Conservation (phyloP, 805 yeast genomes). For the Millerozyma acaciae region DNA sequence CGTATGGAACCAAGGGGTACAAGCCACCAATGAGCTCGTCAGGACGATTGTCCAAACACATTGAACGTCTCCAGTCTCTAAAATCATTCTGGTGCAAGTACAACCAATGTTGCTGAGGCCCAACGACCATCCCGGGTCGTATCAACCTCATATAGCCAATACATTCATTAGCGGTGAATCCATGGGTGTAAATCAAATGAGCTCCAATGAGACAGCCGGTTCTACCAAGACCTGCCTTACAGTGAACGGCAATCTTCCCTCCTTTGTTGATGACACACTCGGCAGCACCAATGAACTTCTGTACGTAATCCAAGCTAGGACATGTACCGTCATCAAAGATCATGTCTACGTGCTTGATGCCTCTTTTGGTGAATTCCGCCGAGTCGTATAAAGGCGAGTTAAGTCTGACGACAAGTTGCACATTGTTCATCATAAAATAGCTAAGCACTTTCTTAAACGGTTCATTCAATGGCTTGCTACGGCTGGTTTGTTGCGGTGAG, state of each 20-base stretch:
- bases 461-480: slow-evolving; percentile 51
- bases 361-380: slow-evolving; percentile 73
- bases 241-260: slow-evolving; percentile 97
- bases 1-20: slow-evolving; percentile 58
- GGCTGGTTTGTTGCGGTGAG: slow-evolving; percentile 72
- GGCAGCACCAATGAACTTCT: slow-evolving; percentile 90
- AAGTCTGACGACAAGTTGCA: slow-evolving; percentile 84
- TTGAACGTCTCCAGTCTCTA: slow-evolving; percentile 92
- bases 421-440: slow-evolving; percentile 68
- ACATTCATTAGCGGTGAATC: slow-evolving; percentile 95
- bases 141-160: slow-evolving; percentile 94
- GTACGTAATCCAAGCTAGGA: slow-evolving; percentile 90
- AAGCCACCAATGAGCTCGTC: slow-evolving; percentile 66
- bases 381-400: slow-evolving; percentile 90
- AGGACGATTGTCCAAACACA: slow-evolving; percentile 70
- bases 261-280: slow-evolving; percentile 81
- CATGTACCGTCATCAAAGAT: slow-evolving; percentile 98
- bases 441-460: slow-evolving; percentile 79
- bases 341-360: slow-evolving; percentile 90
- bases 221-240: slow-evolving; percentile 97
- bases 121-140: slow-evolving; percentile 99
- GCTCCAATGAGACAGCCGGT: slow-evolving; percentile 98
- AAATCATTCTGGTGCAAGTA: slow-evolving; percentile 94
- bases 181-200: slow-evolving; percentile 90
- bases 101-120: slow-evolving; percentile 99